Percentiles rank a stretch among this genome's conserved stretches.
Evolutionary conservation across 495 filamentous ascomycete species (phyloP).

Genomic region (Pyrenula aspistea): DNA sequence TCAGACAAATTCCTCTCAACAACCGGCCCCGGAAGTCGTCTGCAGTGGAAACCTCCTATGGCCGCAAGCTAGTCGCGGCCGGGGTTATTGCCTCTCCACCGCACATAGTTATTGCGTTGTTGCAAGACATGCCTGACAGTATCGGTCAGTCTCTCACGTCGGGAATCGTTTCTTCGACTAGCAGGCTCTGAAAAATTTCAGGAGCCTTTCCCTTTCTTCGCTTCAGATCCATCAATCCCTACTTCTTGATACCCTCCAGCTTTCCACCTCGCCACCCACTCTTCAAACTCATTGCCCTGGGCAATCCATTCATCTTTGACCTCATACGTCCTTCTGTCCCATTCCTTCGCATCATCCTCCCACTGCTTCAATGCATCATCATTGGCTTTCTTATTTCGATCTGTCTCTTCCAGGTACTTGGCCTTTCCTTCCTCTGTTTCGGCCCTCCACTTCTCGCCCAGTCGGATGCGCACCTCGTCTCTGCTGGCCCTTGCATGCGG

Average conservation of each 20-base stretch:
- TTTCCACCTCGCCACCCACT: constrained; percentile 11
- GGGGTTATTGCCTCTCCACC: no score
- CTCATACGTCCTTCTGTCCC: constrained; percentile 52
- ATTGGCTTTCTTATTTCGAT: constrained; percentile 52
- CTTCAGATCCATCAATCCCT: no score
- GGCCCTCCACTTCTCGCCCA: constrained; percentile 83
- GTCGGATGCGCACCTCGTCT: constrained; percentile 67
- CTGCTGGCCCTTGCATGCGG: constrained; percentile 51
- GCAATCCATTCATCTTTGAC: constrained; percentile 52
- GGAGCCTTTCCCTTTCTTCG: no score
- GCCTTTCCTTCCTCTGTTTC: constrained; percentile 51
- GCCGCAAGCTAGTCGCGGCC: no score
- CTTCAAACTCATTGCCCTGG: constrained; percentile 37
- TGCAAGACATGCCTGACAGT: no score
- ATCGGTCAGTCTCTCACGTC: no score
- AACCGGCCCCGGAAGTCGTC: no score
- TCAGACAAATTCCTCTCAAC: no score
- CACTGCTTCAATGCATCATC: constrained; percentile 44
- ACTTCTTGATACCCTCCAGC: not conserved
- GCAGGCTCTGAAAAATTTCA: no score
- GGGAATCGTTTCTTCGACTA: no score
- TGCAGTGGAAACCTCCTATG: no score
- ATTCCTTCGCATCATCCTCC: constrained; percentile 45
- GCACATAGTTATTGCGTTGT: no score
- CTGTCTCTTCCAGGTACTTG: constrained; percentile 64